Conservation (phyloP, 176 grass and related monocot genomes). For the Urochloa ruziziensis region DNA sequence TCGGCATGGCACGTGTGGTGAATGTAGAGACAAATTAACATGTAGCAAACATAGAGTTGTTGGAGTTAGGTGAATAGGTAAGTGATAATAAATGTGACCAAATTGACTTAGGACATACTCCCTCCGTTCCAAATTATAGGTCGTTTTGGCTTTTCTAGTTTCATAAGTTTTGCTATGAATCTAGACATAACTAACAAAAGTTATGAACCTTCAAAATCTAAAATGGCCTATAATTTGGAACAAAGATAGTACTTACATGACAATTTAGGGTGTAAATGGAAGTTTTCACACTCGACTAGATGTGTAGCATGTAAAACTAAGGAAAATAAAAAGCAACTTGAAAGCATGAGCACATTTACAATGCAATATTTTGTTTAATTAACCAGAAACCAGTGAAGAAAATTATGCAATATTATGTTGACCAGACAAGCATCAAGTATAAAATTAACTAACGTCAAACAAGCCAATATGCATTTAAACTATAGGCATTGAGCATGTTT, state of each 20-base stretch:
- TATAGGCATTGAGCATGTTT: background rate
- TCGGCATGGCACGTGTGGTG: no score
- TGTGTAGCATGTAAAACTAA: background rate
- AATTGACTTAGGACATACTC: background rate
- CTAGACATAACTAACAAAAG: no score
- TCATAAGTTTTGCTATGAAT: no score
- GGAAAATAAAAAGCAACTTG: background rate
- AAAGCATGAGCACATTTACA: no score
- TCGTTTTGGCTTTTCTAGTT: no score
- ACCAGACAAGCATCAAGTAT: background rate
- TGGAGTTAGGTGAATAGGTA: no score
- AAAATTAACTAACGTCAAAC: background rate
- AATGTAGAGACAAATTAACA: background rate
- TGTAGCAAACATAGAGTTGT: background rate
- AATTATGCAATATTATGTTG: no score
- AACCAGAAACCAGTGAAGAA: no score
- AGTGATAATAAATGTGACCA: background rate
- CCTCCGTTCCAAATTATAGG: no score
- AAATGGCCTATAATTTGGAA: no score
- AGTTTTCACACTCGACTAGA: background rate
- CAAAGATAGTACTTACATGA: background rate
- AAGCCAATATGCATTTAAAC: background rate
- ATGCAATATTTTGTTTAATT: no score
- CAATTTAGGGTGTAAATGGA: background rate
- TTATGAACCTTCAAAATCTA: no score